phyloP scores from a whole-genome alignment of 139 green algal genomes.

The Chlorella sp. region DNA sequence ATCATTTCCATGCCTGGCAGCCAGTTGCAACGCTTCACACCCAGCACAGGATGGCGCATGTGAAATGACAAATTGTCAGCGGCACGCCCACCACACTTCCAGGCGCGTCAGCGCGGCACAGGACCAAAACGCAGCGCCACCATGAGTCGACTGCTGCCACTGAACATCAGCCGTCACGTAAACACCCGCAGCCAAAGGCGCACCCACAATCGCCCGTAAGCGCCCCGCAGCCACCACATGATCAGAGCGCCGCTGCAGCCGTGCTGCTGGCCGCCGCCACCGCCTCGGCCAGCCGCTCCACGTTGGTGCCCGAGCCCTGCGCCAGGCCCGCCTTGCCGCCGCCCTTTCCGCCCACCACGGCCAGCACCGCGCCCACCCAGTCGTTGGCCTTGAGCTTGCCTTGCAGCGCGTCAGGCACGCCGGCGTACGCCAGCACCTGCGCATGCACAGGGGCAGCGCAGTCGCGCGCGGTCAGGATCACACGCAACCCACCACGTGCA shows the following conservation, averaged over 20 bases:
- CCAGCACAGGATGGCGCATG: too few relatives aligned
- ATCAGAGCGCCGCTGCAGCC: constrained; percentile 1
- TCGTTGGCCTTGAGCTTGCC: constrained; percentile 66
- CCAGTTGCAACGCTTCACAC: too few relatives aligned
- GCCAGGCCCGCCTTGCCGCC: constrained; percentile 77
- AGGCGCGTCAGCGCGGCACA: not conserved
- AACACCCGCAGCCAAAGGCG: too few relatives aligned
- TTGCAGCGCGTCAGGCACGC: constrained; percentile 59
- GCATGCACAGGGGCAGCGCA: not conserved
- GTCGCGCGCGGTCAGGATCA: too few relatives aligned
- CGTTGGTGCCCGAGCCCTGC: constrained; percentile 70
- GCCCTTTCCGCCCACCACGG: constrained; percentile 82
- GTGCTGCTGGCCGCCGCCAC: constrained; percentile 13
- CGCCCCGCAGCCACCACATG: not conserved
- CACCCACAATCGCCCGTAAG: too few relatives aligned
- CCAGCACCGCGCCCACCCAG: constrained; percentile 65
- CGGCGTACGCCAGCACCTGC: constrained; percentile 38
- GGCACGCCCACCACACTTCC: too few relatives aligned
- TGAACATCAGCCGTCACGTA: too few relatives aligned
- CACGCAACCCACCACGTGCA: too few relatives aligned
- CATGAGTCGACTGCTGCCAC: too few relatives aligned
- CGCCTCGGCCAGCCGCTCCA: constrained; percentile 35
- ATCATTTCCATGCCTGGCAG: too few relatives aligned
- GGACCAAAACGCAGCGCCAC: not conserved
- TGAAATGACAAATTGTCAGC: too few relatives aligned